phyloP scores from a whole-genome alignment of 148 eudicot genomes.

The Euryodendron excelsum region DNA sequence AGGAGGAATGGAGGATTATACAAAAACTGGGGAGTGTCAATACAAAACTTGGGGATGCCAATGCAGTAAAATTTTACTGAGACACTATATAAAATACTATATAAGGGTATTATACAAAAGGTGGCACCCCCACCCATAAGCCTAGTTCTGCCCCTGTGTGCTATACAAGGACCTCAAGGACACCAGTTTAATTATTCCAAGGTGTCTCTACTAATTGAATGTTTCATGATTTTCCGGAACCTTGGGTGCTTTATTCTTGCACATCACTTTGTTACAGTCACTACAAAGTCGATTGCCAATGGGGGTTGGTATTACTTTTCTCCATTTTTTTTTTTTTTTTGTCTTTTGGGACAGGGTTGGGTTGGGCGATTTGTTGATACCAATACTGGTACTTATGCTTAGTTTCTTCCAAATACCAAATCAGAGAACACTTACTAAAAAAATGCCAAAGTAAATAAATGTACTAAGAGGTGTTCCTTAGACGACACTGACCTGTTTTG shows the following conservation, averaged over 20 bases:
- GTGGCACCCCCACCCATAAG: too few relatives aligned
- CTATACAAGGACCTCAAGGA: too few relatives aligned
- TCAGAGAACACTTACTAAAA: neutral
- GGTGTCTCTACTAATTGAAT: too few relatives aligned
- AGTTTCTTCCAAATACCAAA: constrained; percentile 1
- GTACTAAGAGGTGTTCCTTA: neutral
- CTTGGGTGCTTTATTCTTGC: neutral
- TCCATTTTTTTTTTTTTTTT: too few relatives aligned
- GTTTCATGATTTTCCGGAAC: neutral
- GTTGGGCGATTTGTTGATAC: neutral
- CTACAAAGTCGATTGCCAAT: neutral
- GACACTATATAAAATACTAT: too few relatives aligned
- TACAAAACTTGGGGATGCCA: too few relatives aligned
- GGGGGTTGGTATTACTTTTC: neutral
- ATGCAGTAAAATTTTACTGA: too few relatives aligned
- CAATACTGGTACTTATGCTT: neutral
- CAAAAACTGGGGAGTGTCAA: too few relatives aligned
- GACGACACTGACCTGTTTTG: constrained; percentile 68
- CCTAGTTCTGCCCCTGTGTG: too few relatives aligned
- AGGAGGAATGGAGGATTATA: too few relatives aligned
- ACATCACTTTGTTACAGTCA: neutral
- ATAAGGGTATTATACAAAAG: too few relatives aligned
- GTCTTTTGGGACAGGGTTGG: neutral
- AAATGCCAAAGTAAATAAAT: neutral
- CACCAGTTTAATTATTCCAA: neutral